Conservation (phyloP, 305 asterid genomes). For the Fraxinus xanthoxyloides region DNA sequence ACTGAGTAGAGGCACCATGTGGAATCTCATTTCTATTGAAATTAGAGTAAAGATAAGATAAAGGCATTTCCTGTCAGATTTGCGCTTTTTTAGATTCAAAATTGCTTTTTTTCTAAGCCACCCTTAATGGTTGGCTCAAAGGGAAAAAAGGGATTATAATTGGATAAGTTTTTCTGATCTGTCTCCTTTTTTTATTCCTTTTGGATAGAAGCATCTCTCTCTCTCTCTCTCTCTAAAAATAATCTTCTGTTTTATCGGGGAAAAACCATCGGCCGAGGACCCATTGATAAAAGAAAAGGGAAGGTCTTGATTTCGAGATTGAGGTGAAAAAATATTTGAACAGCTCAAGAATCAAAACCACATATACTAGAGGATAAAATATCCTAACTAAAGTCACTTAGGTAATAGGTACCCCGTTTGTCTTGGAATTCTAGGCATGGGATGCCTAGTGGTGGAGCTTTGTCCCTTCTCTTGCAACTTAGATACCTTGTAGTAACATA, state of each 20-base stretch:
- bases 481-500: no score
- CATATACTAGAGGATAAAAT: neutral
- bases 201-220: neutral
- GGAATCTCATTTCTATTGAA: neutral
- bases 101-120: neutral
- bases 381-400: neutral
- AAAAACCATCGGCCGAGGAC: neutral
- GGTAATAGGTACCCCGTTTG: neutral
- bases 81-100: neutral
- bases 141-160: neutral
- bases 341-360: neutral
- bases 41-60: neutral
- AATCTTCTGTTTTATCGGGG: neutral
- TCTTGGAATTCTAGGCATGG: neutral
- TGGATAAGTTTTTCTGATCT: neutral
- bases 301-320: neutral
- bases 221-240: neutral
- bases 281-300: neutral
- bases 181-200: neutral
- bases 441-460: neutral
- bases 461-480: no score
- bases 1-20: neutral
- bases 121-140: neutral
- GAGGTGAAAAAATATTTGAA: neutral
- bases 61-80: neutral